Conservation (phyloP, 306 rosid genomes). For the Vigna mungo region DNA sequence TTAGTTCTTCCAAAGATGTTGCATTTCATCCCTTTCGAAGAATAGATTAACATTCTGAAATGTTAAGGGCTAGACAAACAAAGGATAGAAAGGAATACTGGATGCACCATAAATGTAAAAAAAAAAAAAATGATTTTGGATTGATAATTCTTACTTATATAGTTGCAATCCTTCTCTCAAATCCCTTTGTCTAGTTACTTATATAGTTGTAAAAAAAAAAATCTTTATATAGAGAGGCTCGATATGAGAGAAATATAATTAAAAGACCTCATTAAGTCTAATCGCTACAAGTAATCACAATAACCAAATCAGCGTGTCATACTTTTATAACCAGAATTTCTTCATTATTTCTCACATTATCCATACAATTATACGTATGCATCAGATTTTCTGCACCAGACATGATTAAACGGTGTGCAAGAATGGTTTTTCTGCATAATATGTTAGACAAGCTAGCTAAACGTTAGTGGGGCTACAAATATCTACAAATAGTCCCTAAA, state of each 20-base stretch:
- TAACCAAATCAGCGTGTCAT: too few species aligned
- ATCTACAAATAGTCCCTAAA: background rate
- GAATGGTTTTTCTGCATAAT: too few species aligned
- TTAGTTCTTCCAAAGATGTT: background rate
- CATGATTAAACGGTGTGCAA: too few species aligned
- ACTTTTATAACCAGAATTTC: too few species aligned
- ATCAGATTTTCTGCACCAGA: too few species aligned
- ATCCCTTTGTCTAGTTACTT: slow-evolving; percentile 56
- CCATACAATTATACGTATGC: too few species aligned
- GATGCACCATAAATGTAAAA: slow-evolving; percentile 24
- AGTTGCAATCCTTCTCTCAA: slow-evolving; percentile 85
- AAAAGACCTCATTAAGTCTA: too few species aligned
- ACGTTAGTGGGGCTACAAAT: background rate
- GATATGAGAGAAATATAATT: too few species aligned
- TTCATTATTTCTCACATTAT: too few species aligned
- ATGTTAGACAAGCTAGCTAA: background rate
- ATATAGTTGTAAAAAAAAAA: too few species aligned
- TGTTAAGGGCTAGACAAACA: background rate
- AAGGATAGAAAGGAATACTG: slow-evolving; percentile 25
- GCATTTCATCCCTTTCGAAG: slow-evolving; percentile 17
- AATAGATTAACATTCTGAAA: background rate
- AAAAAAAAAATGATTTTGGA: slow-evolving; percentile 6
- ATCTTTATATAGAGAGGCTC: too few species aligned
- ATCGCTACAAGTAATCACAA: too few species aligned
- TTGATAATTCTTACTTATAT: slow-evolving; percentile 64